Base-by-base conservation (phyloP, 2,329 filamentous ascomycete genomes). In the Penicillium sp. region DNA sequence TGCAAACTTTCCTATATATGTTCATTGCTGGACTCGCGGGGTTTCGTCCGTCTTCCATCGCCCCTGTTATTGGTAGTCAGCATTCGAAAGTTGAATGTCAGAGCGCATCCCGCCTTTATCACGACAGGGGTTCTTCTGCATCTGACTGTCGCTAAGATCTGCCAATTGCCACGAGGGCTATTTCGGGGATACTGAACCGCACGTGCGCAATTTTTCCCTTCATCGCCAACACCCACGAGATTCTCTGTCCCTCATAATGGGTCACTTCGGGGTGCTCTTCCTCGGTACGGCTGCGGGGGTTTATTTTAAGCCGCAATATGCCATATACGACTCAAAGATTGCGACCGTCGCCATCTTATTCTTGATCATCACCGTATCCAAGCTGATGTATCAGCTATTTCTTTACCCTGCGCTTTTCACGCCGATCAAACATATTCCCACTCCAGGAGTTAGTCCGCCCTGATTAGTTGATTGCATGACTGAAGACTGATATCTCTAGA, bases 321-420 rank as follows among this genome's bases (percentile, higher is more conserved):
- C 65, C 20, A 48, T 71, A 7, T 51, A 50, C 7, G 55, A 60
- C 5, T 74, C 71, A 2, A 66, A 60, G 41, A 13, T 53, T 10
- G 48, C 51, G 27, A 71, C 68, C 0, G 58, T 60, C 9, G 35
- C 53, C 3, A 27, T 61, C 9, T 46, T 67, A 1, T 63, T 67
- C 28, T 30, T 58, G 1, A 38, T 63, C 13, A 46, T 69, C 18
- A 62, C 55, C 30, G 6, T 58, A 2, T 51, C 60, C 6, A 65
- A 59, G 38, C 27, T 66, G 3, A 5, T 71, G 4, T 73, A 74
- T 54, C 50, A 38, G 24, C 62, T 81, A 0, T 44, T 84, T 9
- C 60, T 87, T 39, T 86, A 83, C 60, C 85, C 84, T 3, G 69
- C 75, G 30, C 81, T 76, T 53, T 72, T 87, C 53, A 84, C 78